A percentile compares a stretch with the other conserved stretches of the same genome.
Conservation (phyloP, 257 asterid genomes). For the Plantago elongata region DNA sequence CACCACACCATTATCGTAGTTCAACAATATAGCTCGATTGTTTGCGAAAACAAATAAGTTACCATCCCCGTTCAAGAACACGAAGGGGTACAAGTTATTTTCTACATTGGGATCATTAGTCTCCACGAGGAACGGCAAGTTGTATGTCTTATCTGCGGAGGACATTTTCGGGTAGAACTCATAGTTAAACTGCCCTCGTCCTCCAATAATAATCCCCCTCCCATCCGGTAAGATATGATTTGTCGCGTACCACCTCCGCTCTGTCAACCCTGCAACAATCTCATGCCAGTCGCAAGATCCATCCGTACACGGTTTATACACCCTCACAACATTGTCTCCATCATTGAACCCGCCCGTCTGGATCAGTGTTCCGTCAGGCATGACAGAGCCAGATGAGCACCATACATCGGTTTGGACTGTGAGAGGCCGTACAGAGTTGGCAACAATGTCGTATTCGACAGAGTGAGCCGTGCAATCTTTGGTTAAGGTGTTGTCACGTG, state of each 20-base stretch:
- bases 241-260: neutral
- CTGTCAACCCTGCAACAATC: neutral
- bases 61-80: neutral
- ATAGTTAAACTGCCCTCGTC: neutral
- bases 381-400: neutral
- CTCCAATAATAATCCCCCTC: neutral
- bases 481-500: neutral
- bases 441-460: neutral
- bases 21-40: neutral
- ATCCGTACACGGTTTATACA: neutral
- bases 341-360: neutral
- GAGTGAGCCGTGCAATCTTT: neutral
- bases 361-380: neutral
- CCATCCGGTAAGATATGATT: neutral
- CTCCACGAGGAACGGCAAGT: neutral
- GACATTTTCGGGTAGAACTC: neutral
- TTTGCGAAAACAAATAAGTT: neutral
- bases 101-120: neutral
- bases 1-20: neutral
- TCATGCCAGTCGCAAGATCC: neutral
- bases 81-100: neutral
- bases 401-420: neutral
- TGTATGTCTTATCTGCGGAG: neutral
- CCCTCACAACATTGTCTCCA: neutral
- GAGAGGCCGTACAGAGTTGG: neutral